Base-by-base conservation (phyloP, 495 filamentous ascomycete species). In the Niebla homalea region DNA sequence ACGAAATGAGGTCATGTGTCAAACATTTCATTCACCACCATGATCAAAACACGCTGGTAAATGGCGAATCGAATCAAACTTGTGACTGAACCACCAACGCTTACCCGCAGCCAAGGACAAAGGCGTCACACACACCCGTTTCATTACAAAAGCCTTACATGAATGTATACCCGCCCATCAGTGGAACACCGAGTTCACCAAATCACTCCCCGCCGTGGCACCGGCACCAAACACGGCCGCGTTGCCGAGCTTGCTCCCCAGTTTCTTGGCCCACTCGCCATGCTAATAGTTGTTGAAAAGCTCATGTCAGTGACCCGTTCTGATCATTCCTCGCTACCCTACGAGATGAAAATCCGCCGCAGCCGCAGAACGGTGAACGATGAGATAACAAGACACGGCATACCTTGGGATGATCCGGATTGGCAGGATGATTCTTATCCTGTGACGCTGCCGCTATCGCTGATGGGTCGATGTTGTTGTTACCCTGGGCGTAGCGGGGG, bases 151-250 rank as follows among this genome's bases (percentile, higher is more conserved):
- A 29, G 26, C 29, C 29, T 32, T 32, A 32, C 29, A 32, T 12
- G 14, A 32, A 32, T 0, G 14, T 7, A 32, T 0, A 32, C 29
- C 26, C 7, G 43, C 26, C 32, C n/a, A 46, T 40, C 23, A 35
- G 36, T 20, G 48, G 2, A 57, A n/a, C 18, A 58, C 54, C 40
- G 54, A 42, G 23, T 63, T 63, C 2, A 64, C 55, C 53, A 63
- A 51, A 53, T 66, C 60, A 20, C 52, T 50, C 0, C 63, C 63
- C 49, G 60, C 57, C 0, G 60, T 64, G 11, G 60, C 60, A 10
- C 63, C 63, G 10, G 60, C 63, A 7, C 63, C 63, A 32, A 60
- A 63, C 21, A 64, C 50, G 1, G 62, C 63, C 5, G 63, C 63
- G 37, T 64, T 64, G 1, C 57, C 55, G 19, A 64, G 53, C 46